A percentile compares a stretch with the other conserved stretches of the same genome.
Conservation (phyloP, 257 asterid genomes). For the Datura wrightii region DNA sequence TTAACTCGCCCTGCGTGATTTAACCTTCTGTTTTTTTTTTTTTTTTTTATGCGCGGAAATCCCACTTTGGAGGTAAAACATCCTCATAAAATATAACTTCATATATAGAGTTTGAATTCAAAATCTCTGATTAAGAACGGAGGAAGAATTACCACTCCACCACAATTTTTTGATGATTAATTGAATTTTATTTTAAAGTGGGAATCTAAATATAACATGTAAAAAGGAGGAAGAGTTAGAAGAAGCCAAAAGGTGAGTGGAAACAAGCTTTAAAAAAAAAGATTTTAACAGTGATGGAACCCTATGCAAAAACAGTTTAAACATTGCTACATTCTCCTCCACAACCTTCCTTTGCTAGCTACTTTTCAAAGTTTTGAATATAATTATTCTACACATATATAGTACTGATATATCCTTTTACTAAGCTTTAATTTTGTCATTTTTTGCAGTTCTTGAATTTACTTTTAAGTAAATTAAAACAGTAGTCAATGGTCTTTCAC, state of each 20-base stretch:
- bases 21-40: no score
- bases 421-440: slow-evolving; percentile 38
- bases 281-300: no score
- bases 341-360: background rate
- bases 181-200: background rate
- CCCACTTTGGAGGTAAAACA: no score
- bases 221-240: slow-evolving; percentile 12
- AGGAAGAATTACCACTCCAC: background rate
- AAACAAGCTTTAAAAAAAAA: no score
- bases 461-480: slow-evolving; percentile 12
- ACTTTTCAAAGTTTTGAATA: slow-evolving; percentile 34
- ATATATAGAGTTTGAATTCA: background rate
- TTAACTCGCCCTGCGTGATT: no score
- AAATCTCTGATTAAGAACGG: background rate
- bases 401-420: slow-evolving; percentile 30
- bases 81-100: no score
- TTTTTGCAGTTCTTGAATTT: background rate
- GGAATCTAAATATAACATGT: background rate
- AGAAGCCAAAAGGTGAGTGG: slow-evolving; percentile 31
- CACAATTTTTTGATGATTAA: background rate
- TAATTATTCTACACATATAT: background rate
- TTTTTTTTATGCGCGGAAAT: no score
- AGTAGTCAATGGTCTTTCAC: background rate
- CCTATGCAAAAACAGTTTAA: slow-evolving; percentile 47
- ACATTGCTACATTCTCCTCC: slow-evolving; percentile 18